A percentile compares a stretch with the other conserved stretches of the same genome.
Conservation (phyloP, 768 basidiomycete species). For the Lentinula sp. region DNA sequence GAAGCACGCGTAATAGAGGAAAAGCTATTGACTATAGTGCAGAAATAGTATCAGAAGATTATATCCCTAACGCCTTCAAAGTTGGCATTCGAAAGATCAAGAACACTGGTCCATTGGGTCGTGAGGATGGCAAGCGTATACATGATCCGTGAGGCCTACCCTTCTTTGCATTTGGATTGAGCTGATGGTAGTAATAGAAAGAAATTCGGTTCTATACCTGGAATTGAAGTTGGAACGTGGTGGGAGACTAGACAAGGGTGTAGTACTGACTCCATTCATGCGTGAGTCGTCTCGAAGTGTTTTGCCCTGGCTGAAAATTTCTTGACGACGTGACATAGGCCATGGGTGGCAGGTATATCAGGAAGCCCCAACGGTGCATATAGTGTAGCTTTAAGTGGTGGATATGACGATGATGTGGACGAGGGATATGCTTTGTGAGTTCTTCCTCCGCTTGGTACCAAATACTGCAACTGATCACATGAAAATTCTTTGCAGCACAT, state of each 20-base stretch:
- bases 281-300: slow-evolving; percentile 43
- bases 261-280: slow-evolving; percentile 76
- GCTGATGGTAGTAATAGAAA: slow-evolving; percentile 40
- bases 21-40: slow-evolving; percentile 50
- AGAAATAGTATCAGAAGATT: slow-evolving; percentile 29
- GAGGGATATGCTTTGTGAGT: slow-evolving; percentile 78
- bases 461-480: background rate
- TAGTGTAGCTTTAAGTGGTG: slow-evolving; percentile 84
- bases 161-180: background rate
- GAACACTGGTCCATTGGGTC: slow-evolving; percentile 29
- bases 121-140: slow-evolving; percentile 25
- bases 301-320: slow-evolving; percentile 2
- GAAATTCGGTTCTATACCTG: slow-evolving; percentile 76
- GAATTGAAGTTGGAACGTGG: slow-evolving; percentile 73
- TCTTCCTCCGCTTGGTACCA: background rate
- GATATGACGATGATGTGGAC: slow-evolving; percentile 84
- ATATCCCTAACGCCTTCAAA: slow-evolving; percentile 32
- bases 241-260: slow-evolving; percentile 72
- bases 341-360: slow-evolving; percentile 80
- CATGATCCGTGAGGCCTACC: slow-evolving; percentile 45
- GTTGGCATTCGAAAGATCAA: slow-evolving; percentile 27
- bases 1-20: slow-evolving; percentile 62
- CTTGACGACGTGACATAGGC: slow-evolving; percentile 33
- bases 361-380: slow-evolving; percentile 65
- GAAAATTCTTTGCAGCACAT: slow-evolving; percentile 46